These are phyloP conservation scores for Apophysomyces elegans DNA, from an alignment of 371 early-diverging fungal species.

Conservation along the genomic window DNA sequence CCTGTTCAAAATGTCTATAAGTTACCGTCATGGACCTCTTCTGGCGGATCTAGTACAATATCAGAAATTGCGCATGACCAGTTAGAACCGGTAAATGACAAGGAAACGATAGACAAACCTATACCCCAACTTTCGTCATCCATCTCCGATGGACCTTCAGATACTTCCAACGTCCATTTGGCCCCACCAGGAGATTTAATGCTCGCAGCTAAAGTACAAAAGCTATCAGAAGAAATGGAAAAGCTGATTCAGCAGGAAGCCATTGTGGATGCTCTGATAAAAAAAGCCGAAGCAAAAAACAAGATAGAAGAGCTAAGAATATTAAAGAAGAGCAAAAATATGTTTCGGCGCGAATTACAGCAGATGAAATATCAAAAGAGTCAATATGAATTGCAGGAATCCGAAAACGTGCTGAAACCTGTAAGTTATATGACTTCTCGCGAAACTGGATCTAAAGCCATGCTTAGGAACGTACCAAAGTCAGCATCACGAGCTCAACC, in stretches of 20 bases:
- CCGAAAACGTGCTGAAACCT: conserved; percentile 71
- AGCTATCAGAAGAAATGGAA: conserved; percentile 59
- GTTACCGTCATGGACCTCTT: conserved; percentile 41
- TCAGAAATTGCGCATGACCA: conserved; percentile 41
- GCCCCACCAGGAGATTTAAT: conserved; percentile 76
- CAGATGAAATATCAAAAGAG: conserved; percentile 70
- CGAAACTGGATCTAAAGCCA: neutral
- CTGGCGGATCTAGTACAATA: conserved; percentile 39
- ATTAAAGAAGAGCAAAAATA: conserved; percentile 61
- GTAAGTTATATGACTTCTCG: conserved; percentile 34
- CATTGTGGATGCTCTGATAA: conserved; percentile 67
- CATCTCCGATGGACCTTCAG: conserved; percentile 11
- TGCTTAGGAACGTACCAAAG: conserved; percentile 59
- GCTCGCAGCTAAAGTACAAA: conserved; percentile 56
- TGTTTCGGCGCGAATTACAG: conserved; percentile 62
- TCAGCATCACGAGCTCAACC: conserved; percentile 63
- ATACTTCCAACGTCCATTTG: conserved; percentile 48
- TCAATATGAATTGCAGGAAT: conserved; percentile 65
- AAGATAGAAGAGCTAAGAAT: conserved; percentile 64
- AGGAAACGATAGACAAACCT: neutral
- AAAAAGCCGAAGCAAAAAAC: conserved; percentile 57
- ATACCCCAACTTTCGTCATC: neutral
- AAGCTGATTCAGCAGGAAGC: conserved; percentile 68
- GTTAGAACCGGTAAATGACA: conserved; percentile 16
- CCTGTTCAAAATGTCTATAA: conserved; percentile 42